Percentiles rank a stretch among this genome's conserved stretches.
phyloP scores from a whole-genome alignment of 495 filamentous ascomycete genomes.

The Aspergillus saccharolyticus region DNA sequence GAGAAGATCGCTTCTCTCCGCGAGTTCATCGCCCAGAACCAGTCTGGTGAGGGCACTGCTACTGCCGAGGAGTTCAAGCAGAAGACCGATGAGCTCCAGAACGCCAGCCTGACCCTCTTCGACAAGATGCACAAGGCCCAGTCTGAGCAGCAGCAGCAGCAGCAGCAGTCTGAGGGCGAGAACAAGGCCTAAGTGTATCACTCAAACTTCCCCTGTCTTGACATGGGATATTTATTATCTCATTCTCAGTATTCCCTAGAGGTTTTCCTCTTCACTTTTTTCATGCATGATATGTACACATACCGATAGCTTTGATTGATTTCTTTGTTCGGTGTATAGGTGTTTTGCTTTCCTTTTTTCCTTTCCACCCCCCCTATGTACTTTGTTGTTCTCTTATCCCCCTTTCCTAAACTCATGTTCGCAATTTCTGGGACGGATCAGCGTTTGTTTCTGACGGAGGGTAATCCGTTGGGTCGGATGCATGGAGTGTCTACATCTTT shows the following conservation, averaged over 20 bases:
- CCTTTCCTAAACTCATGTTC: conserved; percentile 18
- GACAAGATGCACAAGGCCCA: conserved; percentile 99
- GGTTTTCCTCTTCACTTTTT: conserved; percentile 25
- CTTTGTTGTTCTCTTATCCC: conserved; percentile 15
- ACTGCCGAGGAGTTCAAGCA: conserved; percentile 91
- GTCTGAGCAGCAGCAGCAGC: conserved; percentile 62
- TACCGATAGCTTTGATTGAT: conserved; percentile 27
- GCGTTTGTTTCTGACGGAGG: conserved; percentile 16
- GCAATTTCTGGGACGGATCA: conserved; percentile 20
- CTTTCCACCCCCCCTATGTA: conserved; percentile 19
- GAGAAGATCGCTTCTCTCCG: conserved; percentile 90
- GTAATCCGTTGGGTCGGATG: conserved; percentile 23
- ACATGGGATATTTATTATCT: conserved; percentile 23
- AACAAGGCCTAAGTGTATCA: conserved; percentile 66
- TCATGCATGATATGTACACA: conserved; percentile 40
- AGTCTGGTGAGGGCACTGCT: conserved; percentile 80
- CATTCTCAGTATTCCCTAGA: conserved; percentile 23
- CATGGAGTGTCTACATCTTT: conserved; percentile 35
- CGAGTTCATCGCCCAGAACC: conserved; percentile 90
- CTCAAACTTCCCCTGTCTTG: conserved; percentile 3
- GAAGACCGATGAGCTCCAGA: conserved; percentile 97
- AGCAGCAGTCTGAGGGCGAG: conserved; percentile 58
- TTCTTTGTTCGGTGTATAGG: conserved; percentile 35
- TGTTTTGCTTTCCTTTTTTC: conserved; percentile 33
- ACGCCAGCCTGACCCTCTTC: conserved; percentile 90